Evolutionary conservation across 139 green algal genomes (phyloP), one percentile per base, ranked within the genome.

Genomic region (Volvox reticuliferus): DNA sequence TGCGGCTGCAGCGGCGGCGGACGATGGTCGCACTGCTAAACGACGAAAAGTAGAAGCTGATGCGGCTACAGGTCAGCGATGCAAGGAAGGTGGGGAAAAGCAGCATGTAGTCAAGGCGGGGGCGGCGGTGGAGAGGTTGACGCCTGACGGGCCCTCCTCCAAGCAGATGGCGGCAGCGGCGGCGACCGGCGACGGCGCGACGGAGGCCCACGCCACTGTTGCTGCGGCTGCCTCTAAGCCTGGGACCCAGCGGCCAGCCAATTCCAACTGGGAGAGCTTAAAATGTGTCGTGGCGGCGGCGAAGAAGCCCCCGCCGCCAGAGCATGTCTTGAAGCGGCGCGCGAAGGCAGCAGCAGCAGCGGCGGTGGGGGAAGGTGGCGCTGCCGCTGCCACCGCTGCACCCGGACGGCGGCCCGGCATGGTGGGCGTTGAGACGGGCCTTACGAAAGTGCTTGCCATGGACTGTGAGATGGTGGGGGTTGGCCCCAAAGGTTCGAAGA

Each of bases 401-500:
- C 68, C 19, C 28, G 85, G 37, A 22, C 85, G 75, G 33, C 86
- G 75, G 61, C 86, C 86, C 16, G 86, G 75, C 26, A 2, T 79
- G 24, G 61, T 85, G 5, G 76, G 86, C 75, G 30, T 1, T 24
- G 61, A 85, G 1, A 76, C 75, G 75, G 86, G 75, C 20, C 55
- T 91, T 21, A 91, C 75, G 16, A 78, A 85, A 62, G 91, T 98
- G 0, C 26, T 99, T 33, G 98, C 98, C 0, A 82, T 99, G 22
- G 98, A 99, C 88, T 99, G 98, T 94, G 98, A 99, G 94, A 99
- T 99, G 97, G 98, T 99, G 71, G 98, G 98, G 0, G 95, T 98
- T 24, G 98, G 98, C 0, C 92, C 92, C 0, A 90, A 89, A 0
- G 98, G 96, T 1, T 28, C 71, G 19, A 78, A 91, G 32, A 96